Evolutionary conservation across 2,329 filamentous ascomycete species (phyloP).

Genomic region (Ceratocystis diversiconidia): DNA sequence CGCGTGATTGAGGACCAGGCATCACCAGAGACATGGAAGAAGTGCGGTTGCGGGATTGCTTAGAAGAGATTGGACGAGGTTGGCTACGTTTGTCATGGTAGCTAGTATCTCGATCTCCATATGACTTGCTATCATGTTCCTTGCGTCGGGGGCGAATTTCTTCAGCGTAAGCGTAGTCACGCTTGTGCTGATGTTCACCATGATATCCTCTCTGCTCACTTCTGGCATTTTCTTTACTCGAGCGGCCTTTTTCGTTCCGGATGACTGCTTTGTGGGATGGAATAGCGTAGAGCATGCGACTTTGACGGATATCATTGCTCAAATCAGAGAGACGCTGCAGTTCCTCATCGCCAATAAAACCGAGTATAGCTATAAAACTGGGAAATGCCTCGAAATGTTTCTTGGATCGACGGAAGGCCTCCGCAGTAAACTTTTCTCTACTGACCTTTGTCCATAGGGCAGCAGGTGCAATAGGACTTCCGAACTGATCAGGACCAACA

Average conservation of each 20-base stretch:
- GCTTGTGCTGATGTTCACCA: constrained; percentile 18
- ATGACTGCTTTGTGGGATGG: constrained; percentile 2
- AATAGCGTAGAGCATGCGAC: constrained; percentile 10
- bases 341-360: constrained; percentile 37
- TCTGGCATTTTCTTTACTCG: not conserved
- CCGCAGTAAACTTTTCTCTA: constrained; percentile 41
- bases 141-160: constrained; percentile 24
- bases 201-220: constrained; percentile 11
- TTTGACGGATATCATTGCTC: constrained; percentile 12
- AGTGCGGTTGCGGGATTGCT: constrained; percentile 8
- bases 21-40: constrained; percentile 14
- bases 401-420: constrained; percentile 40
- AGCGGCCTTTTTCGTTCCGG: not conserved
- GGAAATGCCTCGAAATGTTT: constrained; percentile 47
- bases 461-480: constrained; percentile 41
- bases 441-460: constrained; percentile 47
- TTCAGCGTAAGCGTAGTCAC: constrained; percentile 24
- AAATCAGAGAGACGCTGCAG: constrained; percentile 26
- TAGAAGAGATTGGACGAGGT: constrained; percentile 22
- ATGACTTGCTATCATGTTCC: constrained; percentile 24
- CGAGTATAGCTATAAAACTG: constrained; percentile 46
- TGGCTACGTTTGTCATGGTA: constrained; percentile 27
- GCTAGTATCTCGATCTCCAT: constrained; percentile 27
- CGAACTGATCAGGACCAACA: constrained; percentile 43
- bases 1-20: constrained; percentile 2